Evolutionary conservation across 108 stramenopile species (phyloP).

Genomic region (Pseudonitzschia multiseries): DNA sequence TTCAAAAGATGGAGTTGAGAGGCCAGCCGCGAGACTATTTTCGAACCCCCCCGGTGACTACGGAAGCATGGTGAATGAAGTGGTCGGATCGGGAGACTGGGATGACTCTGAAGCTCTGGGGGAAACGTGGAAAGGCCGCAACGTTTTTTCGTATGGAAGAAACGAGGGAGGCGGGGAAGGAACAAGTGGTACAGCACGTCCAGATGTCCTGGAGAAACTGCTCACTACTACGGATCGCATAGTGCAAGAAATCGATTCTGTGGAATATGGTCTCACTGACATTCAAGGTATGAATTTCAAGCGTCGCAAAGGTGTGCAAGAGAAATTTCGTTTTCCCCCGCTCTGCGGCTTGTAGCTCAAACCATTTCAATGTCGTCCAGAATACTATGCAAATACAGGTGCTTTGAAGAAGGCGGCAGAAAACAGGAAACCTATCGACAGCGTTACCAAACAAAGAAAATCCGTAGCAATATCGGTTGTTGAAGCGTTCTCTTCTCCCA

Average conservation of each 20-base stretch:
- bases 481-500: constrained; percentile 69
- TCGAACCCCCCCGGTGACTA: constrained; percentile 77
- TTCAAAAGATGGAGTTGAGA: constrained; percentile 52
- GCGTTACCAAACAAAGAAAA: constrained; percentile 43
- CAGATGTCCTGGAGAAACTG: constrained; percentile 71
- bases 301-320: neutral
- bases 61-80: constrained; percentile 83
- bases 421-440: constrained; percentile 52
- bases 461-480: constrained; percentile 76
- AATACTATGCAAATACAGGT: constrained; percentile 84
- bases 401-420: constrained; percentile 88
- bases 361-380: constrained; percentile 1
- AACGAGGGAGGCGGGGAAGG: constrained; percentile 59
- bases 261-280: constrained; percentile 86
- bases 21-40: constrained; percentile 79
- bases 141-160: constrained; percentile 73
- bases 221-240: constrained; percentile 79
- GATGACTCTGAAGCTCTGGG: constrained; percentile 70
- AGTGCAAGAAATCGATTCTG: constrained; percentile 85
- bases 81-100: constrained; percentile 84
- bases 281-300: constrained; percentile 49
- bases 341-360: neutral
- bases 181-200: constrained; percentile 55
- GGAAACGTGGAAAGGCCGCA: constrained; percentile 79
- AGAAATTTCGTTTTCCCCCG: neutral